phyloP scores from a whole-genome alignment of 2,329 filamentous ascomycete species.

The Cladosporium austrohemisphaericum region DNA sequence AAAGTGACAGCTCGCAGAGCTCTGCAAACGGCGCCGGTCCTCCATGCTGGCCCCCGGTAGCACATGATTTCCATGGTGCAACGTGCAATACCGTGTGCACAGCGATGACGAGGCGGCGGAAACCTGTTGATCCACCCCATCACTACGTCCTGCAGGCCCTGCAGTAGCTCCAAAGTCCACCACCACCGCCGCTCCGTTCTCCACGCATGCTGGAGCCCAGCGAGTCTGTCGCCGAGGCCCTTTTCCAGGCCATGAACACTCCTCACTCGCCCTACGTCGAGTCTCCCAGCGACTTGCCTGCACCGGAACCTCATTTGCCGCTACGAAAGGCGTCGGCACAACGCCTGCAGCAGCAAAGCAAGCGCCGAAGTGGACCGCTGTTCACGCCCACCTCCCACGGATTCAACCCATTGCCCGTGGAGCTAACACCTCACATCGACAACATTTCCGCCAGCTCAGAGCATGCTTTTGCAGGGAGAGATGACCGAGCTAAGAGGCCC shows the following conservation, averaged over 20 bases:
- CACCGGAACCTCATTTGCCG: conserved; percentile 40
- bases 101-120: conserved; percentile 10
- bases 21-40: no score
- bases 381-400: conserved; percentile 27
- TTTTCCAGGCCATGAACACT: conserved; percentile 27
- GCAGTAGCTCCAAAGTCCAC: conserved; percentile 1
- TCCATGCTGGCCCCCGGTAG: no score
- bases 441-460: conserved; percentile 32
- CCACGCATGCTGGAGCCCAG: conserved; percentile 18
- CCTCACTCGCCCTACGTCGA: conserved; percentile 1
- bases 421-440: conserved; percentile 27
- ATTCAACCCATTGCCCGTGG: conserved; percentile 29
- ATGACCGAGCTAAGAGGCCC: conserved; percentile 22
- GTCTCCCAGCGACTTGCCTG: background rate
- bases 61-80: background rate
- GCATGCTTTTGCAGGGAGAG: conserved; percentile 32
- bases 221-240: conserved; percentile 24
- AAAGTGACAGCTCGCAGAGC: no score
- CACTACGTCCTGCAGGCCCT: conserved; percentile 10
- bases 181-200: background rate
- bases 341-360: conserved; percentile 33
- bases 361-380: conserved; percentile 27
- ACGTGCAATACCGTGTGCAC: background rate
- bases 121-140: conserved; percentile 1
- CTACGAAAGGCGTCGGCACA: conserved; percentile 41